Conservation (phyloP, 352 stramenopile species). For the Phytophthora chlamydospora region DNA sequence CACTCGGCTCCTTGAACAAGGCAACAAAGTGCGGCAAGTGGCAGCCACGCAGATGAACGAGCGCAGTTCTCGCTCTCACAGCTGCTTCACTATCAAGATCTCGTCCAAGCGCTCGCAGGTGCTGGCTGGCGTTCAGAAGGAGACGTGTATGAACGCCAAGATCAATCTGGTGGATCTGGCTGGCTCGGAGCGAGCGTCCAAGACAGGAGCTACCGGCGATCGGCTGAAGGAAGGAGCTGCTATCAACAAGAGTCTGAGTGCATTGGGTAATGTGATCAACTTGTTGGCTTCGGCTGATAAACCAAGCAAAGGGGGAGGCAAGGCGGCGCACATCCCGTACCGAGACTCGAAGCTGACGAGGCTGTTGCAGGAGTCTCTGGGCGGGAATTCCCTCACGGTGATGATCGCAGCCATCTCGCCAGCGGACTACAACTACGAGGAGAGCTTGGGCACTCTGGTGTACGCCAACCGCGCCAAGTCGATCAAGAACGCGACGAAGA, state of each 20-base stretch:
- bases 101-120: slow-evolving; percentile 80
- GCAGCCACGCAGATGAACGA: slow-evolving; percentile 94
- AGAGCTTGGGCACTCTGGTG: slow-evolving; percentile 93
- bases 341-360: slow-evolving; percentile 92
- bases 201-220: slow-evolving; percentile 87
- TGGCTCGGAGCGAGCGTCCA: slow-evolving; percentile 87
- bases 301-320: slow-evolving; percentile 37
- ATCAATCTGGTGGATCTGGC: slow-evolving; percentile 94
- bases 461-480: slow-evolving; percentile 94
- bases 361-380: slow-evolving; percentile 89
- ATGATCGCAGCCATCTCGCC: slow-evolving; percentile 95
- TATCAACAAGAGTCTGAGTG: slow-evolving; percentile 94
- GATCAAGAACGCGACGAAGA: slow-evolving; percentile 89
- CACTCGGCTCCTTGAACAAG: slow-evolving; percentile 85
- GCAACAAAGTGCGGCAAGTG: slow-evolving; percentile 88
- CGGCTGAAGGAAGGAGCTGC: slow-evolving; percentile 91
- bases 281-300: slow-evolving; percentile 72
- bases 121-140: slow-evolving; percentile 54
- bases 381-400: slow-evolving; percentile 93
- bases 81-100: slow-evolving; percentile 93
- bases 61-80: slow-evolving; percentile 88
- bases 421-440: slow-evolving; percentile 93
- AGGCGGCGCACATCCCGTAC: slow-evolving; percentile 86
- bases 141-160: slow-evolving; percentile 88
- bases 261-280: slow-evolving; percentile 93